Percentiles rank a stretch among this genome's conserved stretches.
Evolutionary conservation across 2,329 filamentous ascomycete species (phyloP).

Genomic region (Curvularia verruculosa): DNA sequence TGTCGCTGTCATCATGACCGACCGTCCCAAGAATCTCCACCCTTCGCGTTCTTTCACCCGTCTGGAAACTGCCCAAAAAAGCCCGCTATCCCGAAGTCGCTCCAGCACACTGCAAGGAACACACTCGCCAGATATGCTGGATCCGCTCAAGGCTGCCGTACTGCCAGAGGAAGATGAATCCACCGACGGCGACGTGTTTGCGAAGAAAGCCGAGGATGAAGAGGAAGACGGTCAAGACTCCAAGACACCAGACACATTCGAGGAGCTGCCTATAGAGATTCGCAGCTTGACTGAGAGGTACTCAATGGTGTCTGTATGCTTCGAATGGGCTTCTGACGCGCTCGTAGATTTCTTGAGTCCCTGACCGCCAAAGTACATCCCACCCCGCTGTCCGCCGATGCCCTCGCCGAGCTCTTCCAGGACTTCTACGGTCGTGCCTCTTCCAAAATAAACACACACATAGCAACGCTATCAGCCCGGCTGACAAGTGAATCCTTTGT

Average conservation of each 20-base stretch:
- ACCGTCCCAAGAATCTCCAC: constrained; percentile 47
- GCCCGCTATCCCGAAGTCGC: constrained; percentile 49
- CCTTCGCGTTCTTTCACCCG: constrained; percentile 58
- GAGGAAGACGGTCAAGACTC: constrained; percentile 28
- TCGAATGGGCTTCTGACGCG: constrained; percentile 53
- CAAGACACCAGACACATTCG: constrained; percentile 69
- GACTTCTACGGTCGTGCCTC: constrained; percentile 88
- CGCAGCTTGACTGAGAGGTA: constrained; percentile 88
- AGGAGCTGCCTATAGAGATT: constrained; percentile 92
- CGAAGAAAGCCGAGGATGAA: constrained; percentile 46
- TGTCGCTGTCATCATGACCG: constrained; percentile 32
- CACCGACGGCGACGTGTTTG: constrained; percentile 51
- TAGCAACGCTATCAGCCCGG: constrained; percentile 76
- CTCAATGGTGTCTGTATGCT: background rate
- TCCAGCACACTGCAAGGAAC: constrained; percentile 56
- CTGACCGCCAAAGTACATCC: constrained; percentile 85
- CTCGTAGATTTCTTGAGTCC: constrained; percentile 75
- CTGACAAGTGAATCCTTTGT: constrained; percentile 69
- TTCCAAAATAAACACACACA: constrained; percentile 83
- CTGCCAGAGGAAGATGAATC: constrained; percentile 45
- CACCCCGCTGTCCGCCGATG: constrained; percentile 81
- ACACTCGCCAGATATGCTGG: constrained; percentile 52
- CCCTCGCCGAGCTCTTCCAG: constrained; percentile 85
- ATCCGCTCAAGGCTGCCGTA: constrained; percentile 49
- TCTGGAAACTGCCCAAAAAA: constrained; percentile 49